These are phyloP conservation scores for Hymenoscyphus linearis DNA, from an alignment of 2,329 filamentous ascomycete genomes.

Conservation along the genomic window DNA sequence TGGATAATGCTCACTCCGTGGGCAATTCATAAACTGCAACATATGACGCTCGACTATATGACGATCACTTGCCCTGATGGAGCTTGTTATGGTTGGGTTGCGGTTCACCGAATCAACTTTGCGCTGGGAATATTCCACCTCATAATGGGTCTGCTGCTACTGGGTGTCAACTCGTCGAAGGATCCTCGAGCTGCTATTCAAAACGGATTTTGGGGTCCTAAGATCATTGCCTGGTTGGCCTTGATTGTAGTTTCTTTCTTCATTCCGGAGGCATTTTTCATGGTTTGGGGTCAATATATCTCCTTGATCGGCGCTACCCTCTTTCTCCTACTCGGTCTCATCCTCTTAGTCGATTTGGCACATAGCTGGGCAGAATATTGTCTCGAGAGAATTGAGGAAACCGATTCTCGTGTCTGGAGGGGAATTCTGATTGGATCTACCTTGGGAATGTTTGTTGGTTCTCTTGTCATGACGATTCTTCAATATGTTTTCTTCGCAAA, in stretches of 20 bases:
- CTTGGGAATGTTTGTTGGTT: conserved; percentile 85
- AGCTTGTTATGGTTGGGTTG: conserved; percentile 91
- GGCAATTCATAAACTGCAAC: conserved; percentile 93
- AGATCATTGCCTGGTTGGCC: conserved; percentile 81
- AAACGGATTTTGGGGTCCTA: conserved; percentile 99
- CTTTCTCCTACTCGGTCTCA: conserved; percentile 86
- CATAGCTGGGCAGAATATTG: conserved; percentile 98
- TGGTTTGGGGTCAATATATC: conserved; percentile 93
- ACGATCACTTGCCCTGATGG: conserved; percentile 88
- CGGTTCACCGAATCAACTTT: conserved; percentile 97
- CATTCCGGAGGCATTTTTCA: conserved; percentile 91
- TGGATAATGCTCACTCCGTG: conserved; percentile 99
- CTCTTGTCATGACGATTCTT: conserved; percentile 87
- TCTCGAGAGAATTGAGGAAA: conserved; percentile 85
- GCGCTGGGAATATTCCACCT: conserved; percentile 92
- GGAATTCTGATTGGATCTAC: conserved; percentile 86
- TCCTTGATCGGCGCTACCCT: conserved; percentile 83
- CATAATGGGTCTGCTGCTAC: conserved; percentile 73
- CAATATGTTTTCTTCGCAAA: conserved; percentile 96
- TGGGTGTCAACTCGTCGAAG: conserved; percentile 83
- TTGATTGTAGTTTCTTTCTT: conserved; percentile 90
- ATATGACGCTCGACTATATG: conserved; percentile 91
- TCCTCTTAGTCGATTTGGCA: conserved; percentile 89
- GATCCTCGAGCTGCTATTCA: conserved; percentile 84
- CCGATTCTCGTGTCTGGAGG: conserved; percentile 80